A percentile compares a stretch with the other conserved stretches of the same genome.
Conservation (phyloP, 2,329 filamentous ascomycete species). For the Cylindrodendrum hubeiense region DNA sequence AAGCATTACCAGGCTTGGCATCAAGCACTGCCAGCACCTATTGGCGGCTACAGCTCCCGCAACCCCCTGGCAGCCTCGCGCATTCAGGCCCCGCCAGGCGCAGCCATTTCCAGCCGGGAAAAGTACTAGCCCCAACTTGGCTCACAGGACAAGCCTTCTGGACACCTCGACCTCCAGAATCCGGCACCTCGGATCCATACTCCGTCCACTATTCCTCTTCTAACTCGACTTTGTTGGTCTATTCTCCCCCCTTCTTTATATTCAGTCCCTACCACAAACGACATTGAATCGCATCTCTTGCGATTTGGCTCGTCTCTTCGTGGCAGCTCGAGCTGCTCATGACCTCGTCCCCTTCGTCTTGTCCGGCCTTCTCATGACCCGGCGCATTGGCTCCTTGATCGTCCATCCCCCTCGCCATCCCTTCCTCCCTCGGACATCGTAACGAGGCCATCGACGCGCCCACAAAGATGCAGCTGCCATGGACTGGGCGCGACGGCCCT, state of each 20-base stretch:
- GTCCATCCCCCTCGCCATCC: conserved; percentile 37
- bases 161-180: conserved; percentile 36
- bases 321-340: conserved; percentile 22
- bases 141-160: conserved; percentile 39
- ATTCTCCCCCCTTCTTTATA: conserved; percentile 10
- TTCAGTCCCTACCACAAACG: conserved; percentile 22
- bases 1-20: conserved; percentile 17
- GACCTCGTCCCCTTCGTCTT: conserved; percentile 31
- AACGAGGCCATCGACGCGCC: conserved; percentile 33
- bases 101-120: conserved; percentile 31
- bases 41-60: conserved; percentile 34
- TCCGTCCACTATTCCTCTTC: conserved; percentile 19
- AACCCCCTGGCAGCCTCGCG: conserved; percentile 45
- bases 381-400: conserved; percentile 33
- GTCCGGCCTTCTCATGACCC: conserved; percentile 38
- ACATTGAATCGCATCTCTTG: conserved; percentile 2
- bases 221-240: conserved; percentile 6
- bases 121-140: conserved; percentile 41
- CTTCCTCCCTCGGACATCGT: conserved; percentile 31
- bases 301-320: conserved; percentile 2
- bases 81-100: conserved; percentile 21
- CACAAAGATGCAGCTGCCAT: conserved; percentile 54
- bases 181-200: conserved; percentile 24
- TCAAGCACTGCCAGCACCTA: conserved; percentile 13
- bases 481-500: conserved; percentile 49